Base-by-base conservation (phyloP, 345 rosid species). In the Gossypium anomalum region DNA sequence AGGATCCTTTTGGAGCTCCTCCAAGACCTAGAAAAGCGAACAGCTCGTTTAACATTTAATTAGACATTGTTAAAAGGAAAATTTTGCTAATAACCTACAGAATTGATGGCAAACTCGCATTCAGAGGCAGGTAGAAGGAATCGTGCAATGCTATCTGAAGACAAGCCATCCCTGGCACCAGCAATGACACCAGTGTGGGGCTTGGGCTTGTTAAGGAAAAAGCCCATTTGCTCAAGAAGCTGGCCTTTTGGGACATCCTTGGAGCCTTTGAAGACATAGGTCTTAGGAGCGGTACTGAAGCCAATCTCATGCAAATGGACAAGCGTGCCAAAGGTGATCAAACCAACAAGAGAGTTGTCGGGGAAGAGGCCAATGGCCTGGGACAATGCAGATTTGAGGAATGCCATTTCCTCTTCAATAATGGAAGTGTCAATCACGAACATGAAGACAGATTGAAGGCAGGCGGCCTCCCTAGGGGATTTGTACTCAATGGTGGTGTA, bases 241-340 rank as follows among this genome's bases (percentile, higher is more conserved):
- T 90, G 90, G 59, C 93, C 96, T 84, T 88, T 91, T 69, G 91
- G 72, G 51, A 84, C 85, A 19, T 93, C 96, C 85, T 87, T 95
- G 64, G 88, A 85, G 16, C 98, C 99, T 77, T 79, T 87, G 80
- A 93, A 93, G 70, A 88, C 91, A 78, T 90, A 93, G 20, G 89
- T 80, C 77, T 93, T 93, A 13, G 96, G 83, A 66, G 89, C 85
- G 76, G 88, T 90, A 44, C 83, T 79, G 68, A 89, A 91, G 27
- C 99, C 98, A 1, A 95, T 84, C 77, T 95, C 99, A 80, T 95
- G 93, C 48, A 95, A 94, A 49, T 90, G 91, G 66, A 93, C 96
- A 0, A 86, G 81, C 2, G 86, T 82, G 19, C 97, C 98, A 27
- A 90, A 93, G 20, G 99, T 90, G 58, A 95, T 83, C 77, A 93